Evolutionary conservation across 768 basidiomycete genomes (phyloP), one percentile per base, ranked within the genome.

Genomic region (Boletales sp.): DNA sequence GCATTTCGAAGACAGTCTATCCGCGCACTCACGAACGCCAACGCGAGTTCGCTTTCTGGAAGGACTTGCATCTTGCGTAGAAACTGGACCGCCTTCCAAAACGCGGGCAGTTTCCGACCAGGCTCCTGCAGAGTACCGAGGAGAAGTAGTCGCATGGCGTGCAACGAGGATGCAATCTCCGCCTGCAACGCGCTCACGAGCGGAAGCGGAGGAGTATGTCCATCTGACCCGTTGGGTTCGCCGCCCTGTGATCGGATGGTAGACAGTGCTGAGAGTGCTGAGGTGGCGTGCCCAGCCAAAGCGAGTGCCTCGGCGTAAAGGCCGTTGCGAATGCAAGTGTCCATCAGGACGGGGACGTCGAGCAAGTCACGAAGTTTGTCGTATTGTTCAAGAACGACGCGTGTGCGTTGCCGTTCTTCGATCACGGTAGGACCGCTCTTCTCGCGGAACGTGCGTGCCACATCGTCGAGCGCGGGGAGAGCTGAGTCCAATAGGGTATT

Each of bases 251-350:
- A 69, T 69, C 48, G 69, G 68, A 51, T 68, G 75, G 60, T 55
- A 38, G 48, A 67, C 11, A 67, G 41, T 39, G 70, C 74, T 47
- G 62, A 61, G 32, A 71, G 74, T 50, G 86, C 69, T 14, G 77
- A 64, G 37, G 73, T 70, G 0, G 86, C 84, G 66, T 95, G 93
- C 21, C 79, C 73, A 6, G 87, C 79, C 35, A 98, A 78, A 24
- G 92, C 87, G 49, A 98, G 78, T 0, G 94, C 94, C 64, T 98
- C 97, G 46, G 84, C 78, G 71, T 94, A 97, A 68, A 90, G 87
- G 8, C 92, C 92, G 60, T 92, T 93, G 35, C 93, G 81, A 13
- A 97, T 88, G 63, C 93, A 97, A 1, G 92, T 90, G 64, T 95
- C 91, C 62, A 97, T 87, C 29, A 99, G 78, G 44, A 88, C 74